These are phyloP conservation scores for Lasiosphaeria ovina DNA, from an alignment of 495 filamentous ascomycete species.

Conservation along the genomic window DNA sequence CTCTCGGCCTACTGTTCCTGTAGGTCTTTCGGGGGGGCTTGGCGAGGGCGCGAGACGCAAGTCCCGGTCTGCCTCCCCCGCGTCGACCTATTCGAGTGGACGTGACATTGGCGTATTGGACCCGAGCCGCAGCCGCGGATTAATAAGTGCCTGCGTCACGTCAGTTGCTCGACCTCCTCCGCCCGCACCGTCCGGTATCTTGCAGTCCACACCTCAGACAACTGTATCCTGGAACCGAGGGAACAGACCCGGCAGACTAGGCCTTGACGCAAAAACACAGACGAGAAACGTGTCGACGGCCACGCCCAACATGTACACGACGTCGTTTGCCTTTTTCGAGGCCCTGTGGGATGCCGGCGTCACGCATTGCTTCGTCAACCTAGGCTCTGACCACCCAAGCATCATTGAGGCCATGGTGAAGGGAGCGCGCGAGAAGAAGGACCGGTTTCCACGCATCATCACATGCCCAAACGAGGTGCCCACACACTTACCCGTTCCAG, in stretches of 20 bases:
- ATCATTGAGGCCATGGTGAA: slow-evolving; percentile 97
- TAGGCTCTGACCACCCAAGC: slow-evolving; percentile 88
- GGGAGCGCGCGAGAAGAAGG: slow-evolving; percentile 63
- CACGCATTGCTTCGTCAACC: slow-evolving; percentile 87
- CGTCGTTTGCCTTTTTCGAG: slow-evolving; percentile 83
- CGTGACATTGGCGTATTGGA: background rate
- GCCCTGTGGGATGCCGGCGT: slow-evolving; percentile 90
- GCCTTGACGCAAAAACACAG: background rate
- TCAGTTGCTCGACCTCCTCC: background rate
- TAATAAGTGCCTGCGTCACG: background rate
- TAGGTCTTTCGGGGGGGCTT: background rate
- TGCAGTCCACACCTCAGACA: background rate
- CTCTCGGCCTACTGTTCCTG: background rate
- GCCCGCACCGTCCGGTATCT: background rate
- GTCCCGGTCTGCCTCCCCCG: background rate
- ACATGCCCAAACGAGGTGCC: slow-evolving; percentile 86
- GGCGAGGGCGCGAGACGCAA: background rate
- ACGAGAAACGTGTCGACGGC: background rate
- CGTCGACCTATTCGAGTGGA: background rate
- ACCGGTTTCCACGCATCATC: slow-evolving; percentile 78
- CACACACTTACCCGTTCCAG: background rate
- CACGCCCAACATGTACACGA: slow-evolving; percentile 46
- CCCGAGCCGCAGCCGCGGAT: background rate
- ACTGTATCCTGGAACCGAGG: background rate
- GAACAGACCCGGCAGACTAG: background rate